These are phyloP conservation scores for Leccinum rimulosum DNA, from an alignment of 768 basidiomycete genomes.

Conservation along the genomic window DNA sequence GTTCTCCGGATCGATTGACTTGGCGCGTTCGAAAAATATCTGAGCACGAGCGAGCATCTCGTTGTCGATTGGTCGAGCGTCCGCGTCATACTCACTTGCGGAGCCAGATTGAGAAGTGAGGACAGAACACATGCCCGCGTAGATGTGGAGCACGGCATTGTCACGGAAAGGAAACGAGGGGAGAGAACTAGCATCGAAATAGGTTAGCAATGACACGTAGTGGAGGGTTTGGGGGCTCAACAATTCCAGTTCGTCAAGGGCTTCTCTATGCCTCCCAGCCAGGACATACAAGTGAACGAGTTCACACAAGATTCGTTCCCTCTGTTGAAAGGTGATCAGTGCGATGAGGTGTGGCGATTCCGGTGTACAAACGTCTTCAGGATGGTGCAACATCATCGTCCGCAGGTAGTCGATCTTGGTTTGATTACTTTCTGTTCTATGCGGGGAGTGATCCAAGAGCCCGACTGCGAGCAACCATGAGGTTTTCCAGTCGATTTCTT, in stretches of 20 bases:
- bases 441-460: constrained; percentile 42
- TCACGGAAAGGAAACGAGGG: constrained; percentile 87
- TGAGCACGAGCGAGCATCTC: constrained; percentile 49
- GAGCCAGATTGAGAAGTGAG: constrained; percentile 48
- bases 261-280: constrained; percentile 56
- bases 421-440: constrained; percentile 29
- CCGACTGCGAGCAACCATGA: constrained; percentile 70
- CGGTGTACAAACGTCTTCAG: constrained; percentile 53
- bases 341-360: constrained; percentile 1
- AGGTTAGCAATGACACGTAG: background rate
- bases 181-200: constrained; percentile 56
- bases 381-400: constrained; percentile 66
- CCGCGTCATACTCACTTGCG: constrained; percentile 1
- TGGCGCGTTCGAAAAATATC: constrained; percentile 64
- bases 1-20: constrained; percentile 56
- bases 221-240: constrained; percentile 35
- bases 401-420: constrained; percentile 59
- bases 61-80: constrained; percentile 30
- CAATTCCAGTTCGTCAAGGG: constrained; percentile 86
- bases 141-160: constrained; percentile 74
- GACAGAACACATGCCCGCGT: constrained; percentile 75
- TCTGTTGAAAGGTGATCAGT: constrained; percentile 43
- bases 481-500: constrained; percentile 70
- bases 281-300: constrained; percentile 66
- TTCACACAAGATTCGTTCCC: constrained; percentile 73